Evolutionary conservation across 495 filamentous ascomycete species (phyloP).

Genomic region (Amniculicola lignicola): DNA sequence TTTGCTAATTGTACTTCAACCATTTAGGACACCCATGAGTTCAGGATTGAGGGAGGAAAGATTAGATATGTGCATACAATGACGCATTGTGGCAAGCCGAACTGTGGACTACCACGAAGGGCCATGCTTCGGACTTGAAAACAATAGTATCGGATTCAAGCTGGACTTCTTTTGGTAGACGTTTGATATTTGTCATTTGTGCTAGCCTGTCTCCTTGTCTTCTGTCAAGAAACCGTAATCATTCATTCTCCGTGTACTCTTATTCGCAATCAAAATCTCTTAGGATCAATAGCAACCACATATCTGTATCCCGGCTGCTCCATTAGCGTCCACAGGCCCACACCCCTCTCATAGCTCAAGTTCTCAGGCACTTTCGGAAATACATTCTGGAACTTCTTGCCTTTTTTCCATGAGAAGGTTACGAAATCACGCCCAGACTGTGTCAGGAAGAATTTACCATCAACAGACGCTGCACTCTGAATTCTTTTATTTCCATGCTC

Average conservation of each 20-base stretch:
- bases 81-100: constrained; percentile 24
- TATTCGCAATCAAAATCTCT: constrained; percentile 10
- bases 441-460: constrained; percentile 30
- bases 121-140: neutral
- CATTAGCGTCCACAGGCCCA: constrained; percentile 26
- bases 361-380: constrained; percentile 28
- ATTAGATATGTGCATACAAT: constrained; percentile 49
- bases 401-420: constrained; percentile 17
- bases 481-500: constrained; percentile 23
- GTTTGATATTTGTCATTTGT: too few species aligned
- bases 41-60: constrained; percentile 51
- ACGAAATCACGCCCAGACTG: constrained; percentile 26
- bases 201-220: too few species aligned
- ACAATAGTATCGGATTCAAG: too few species aligned
- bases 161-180: too few species aligned
- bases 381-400: neutral
- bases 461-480: constrained; percentile 23
- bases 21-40: constrained; percentile 55
- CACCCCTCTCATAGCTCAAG: constrained; percentile 32
- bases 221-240: too few species aligned
- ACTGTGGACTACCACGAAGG: constrained; percentile 11
- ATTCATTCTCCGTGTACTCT: too few species aligned
- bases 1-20: too few species aligned
- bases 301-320: constrained; percentile 17
- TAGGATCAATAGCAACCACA: constrained; percentile 23